Percentiles rank a stretch among this genome's conserved stretches.
These are phyloP conservation scores for Bullera alba DNA, from an alignment of 768 basidiomycete genomes.

Conservation along the genomic window DNA sequence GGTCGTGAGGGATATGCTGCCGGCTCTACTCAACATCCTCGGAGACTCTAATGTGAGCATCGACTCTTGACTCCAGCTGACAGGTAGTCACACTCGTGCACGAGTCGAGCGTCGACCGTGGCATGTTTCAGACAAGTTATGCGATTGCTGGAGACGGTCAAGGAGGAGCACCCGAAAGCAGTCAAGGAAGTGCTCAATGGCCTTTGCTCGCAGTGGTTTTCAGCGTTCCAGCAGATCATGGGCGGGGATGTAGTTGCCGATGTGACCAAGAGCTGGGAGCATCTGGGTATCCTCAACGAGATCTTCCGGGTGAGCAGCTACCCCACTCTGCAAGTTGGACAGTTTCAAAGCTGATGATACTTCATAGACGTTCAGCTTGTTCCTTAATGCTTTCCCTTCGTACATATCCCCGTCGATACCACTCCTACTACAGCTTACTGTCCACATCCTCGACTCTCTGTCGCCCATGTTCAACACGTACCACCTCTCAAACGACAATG, in stretches of 20 bases:
- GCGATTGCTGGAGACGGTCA: constrained; percentile 85
- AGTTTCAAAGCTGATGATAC: background rate
- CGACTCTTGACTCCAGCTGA: background rate
- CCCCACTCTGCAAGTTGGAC: background rate
- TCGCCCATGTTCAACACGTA: constrained; percentile 48
- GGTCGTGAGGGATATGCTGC: constrained; percentile 78
- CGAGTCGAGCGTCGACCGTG: constrained; percentile 76
- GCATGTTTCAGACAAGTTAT: constrained; percentile 87
- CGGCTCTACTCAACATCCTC: constrained; percentile 72
- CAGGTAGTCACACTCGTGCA: constrained; percentile 58
- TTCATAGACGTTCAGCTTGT: constrained; percentile 67
- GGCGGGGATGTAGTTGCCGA: constrained; percentile 60
- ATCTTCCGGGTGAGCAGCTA: constrained; percentile 64
- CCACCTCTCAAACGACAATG: constrained; percentile 43
- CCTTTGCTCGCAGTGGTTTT: constrained; percentile 85
- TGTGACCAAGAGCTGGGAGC: constrained; percentile 69
- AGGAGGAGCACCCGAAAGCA: constrained; percentile 79
- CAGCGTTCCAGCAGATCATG: constrained; percentile 74
- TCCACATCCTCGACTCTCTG: constrained; percentile 55
- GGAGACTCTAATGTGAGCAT: constrained; percentile 62
- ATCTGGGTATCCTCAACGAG: constrained; percentile 68
- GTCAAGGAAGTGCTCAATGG: constrained; percentile 73
- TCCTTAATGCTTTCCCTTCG: constrained; percentile 77
- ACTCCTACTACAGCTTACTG: constrained; percentile 37
- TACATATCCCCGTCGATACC: no score